Base-by-base conservation (phyloP, 2,329 filamentous ascomycete genomes). In the Neopestalotiopsis sp. region DNA sequence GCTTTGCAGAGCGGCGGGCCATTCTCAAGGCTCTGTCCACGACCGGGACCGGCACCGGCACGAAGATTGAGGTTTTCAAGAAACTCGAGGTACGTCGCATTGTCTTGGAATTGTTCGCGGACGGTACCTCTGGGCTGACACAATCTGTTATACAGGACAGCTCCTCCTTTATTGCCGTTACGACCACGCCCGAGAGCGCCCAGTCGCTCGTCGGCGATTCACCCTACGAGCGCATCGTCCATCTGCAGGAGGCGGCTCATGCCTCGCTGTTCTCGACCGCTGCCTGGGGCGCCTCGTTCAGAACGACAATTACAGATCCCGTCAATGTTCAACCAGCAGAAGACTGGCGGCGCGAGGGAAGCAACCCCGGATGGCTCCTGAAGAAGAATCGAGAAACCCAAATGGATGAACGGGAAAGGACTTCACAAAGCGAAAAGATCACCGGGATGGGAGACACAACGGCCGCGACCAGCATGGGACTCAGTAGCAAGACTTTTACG, bases 1-100 rank as follows among this genome's bases (percentile, higher is more conserved):
- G 71, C 61, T 84, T 90, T 71, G 81, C 82, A 38, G 87, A 90
- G 77, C 85, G 88, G 6, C 85, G 87, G 30, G 86, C 87, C 7
- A 81, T 90, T 24, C 78, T 90, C 42, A 83, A 84, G 58, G 81
- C 84, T 34, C 79, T 90, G 28, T 83, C 88, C 76, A 80, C 81
- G 67, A 79, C 85, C 72, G 85, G 84, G 67, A 79, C 85, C 72
- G 85, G 84, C 67, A 72, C 68, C 34, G 34, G 70, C 17, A 71
- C 75, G 56, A 77, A 80, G 2, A 81, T 89, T 59, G 85, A 89
- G 56, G 79, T 85, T 45, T 90, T 90, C 76, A 86, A 84, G 78
- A 83, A 81, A 75, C 77, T 85, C 45, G 77, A 81, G 61, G 82
- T 82, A 73, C 77, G 56, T 12, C 20, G n/a, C 32, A 57, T 9